A percentile compares a stretch with the other conserved stretches of the same genome.
Evolutionary conservation across 805 yeast species (phyloP).

Genomic region (Starmerella cellae): DNA sequence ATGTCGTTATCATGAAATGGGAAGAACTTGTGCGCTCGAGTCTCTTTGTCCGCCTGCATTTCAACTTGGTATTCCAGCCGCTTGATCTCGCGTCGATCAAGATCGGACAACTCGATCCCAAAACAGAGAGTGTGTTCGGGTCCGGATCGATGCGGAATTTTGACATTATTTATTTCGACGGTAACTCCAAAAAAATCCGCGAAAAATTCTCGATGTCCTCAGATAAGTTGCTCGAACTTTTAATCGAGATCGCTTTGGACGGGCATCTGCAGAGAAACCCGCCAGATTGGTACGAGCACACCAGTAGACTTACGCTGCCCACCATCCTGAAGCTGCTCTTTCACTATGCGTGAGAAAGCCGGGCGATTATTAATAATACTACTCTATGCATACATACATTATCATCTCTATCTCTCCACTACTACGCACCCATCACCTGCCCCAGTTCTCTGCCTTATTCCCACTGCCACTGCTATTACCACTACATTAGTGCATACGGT

Average conservation of each 20-base stretch:
- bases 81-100: constrained; percentile 10
- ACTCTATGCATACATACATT: too few species aligned
- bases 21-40: constrained; percentile 25
- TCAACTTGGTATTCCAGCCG: constrained; percentile 31
- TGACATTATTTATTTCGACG: constrained; percentile 8
- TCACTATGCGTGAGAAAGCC: not conserved
- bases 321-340: not conserved
- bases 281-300: not conserved
- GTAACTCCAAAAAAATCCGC: constrained; percentile 1
- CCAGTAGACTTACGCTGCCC: not conserved
- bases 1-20: constrained; percentile 22
- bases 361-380: too few species aligned
- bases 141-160: constrained; percentile 15
- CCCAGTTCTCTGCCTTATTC: too few species aligned
- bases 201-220: constrained; percentile 2
- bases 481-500: too few species aligned
- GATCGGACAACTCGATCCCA: constrained; percentile 14
- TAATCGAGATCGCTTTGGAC: not conserved
- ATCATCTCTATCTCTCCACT: too few species aligned
- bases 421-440: too few species aligned
- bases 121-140: constrained; percentile 15
- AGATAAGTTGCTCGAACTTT: constrained; percentile 3
- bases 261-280: constrained; percentile 1
- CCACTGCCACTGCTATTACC: too few species aligned
- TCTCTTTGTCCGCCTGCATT: constrained; percentile 38